Conservation (phyloP, 2,329 filamentous ascomycete species). For the Fusarium ramigenum region DNA sequence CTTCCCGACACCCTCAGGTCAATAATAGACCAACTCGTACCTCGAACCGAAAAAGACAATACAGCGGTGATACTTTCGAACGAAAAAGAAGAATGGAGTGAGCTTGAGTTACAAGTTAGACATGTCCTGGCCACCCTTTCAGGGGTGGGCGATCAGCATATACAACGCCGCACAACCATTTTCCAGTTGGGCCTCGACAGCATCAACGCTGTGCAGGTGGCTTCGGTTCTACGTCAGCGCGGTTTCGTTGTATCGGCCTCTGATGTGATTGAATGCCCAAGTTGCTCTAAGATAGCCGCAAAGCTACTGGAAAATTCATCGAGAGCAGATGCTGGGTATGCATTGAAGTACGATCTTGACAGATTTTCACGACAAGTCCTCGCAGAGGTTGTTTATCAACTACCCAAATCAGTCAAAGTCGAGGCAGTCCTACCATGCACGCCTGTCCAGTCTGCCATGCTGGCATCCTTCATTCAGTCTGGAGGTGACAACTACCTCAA, state of each 20-base stretch:
- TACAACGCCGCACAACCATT: conserved; percentile 74
- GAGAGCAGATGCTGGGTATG: not conserved
- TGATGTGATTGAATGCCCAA: conserved; percentile 76
- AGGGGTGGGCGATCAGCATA: conserved; percentile 56
- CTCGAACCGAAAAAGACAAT: conserved; percentile 33
- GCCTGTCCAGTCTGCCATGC: conserved; percentile 79
- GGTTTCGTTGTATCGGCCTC: conserved; percentile 70
- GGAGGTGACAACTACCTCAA: conserved; percentile 80
- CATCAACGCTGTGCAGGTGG: conserved; percentile 85
- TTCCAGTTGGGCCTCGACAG: conserved; percentile 92
- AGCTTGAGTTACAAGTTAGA: conserved; percentile 63
- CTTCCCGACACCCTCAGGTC: conserved; percentile 37
- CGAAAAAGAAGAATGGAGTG: conserved; percentile 55
- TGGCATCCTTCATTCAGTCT: conserved; percentile 77
- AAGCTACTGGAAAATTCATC: conserved; percentile 35
- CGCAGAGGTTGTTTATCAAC: conserved; percentile 39
- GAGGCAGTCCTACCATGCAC: conserved; percentile 80
- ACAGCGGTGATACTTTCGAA: conserved; percentile 16
- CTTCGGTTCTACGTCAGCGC: conserved; percentile 69
- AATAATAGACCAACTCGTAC: conserved; percentile 34
- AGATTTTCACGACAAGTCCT: conserved; percentile 50
- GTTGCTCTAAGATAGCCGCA: conserved; percentile 52
- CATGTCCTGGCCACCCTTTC: conserved; percentile 68
- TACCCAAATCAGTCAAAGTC: conserved; percentile 48
- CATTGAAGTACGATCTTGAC: conserved; percentile 50